phyloP scores from a whole-genome alignment of 2,329 filamentous ascomycete genomes.

The Sarocladium oryzae region DNA sequence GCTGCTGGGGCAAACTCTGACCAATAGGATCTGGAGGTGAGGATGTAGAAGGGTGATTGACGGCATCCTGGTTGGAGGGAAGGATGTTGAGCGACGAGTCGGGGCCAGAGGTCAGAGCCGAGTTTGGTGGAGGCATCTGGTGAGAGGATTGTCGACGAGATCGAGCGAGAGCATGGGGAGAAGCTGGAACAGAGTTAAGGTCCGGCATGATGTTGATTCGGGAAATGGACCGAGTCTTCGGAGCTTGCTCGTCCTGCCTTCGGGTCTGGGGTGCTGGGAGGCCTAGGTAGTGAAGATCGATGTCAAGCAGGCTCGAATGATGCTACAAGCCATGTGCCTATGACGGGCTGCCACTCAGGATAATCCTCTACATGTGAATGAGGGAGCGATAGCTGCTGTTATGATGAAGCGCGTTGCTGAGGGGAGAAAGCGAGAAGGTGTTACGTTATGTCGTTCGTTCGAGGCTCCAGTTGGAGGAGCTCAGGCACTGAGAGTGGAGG shows the following conservation, averaged over 20 bases:
- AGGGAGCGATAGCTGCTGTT: neutral
- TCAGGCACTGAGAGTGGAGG: neutral
- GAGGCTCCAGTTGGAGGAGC: neutral
- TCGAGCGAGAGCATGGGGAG: constrained; percentile 36
- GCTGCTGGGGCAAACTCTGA: constrained; percentile 19
- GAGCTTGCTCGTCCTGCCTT: neutral
- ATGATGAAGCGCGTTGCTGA: neutral
- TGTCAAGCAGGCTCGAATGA: too few relatives aligned
- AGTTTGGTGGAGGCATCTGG: constrained; percentile 28
- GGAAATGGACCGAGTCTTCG: neutral
- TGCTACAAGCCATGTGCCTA: too few relatives aligned
- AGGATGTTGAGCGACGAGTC: constrained; percentile 47
- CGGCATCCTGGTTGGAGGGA: constrained; percentile 47
- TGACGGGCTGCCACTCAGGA: too few relatives aligned
- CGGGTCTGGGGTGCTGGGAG: too few relatives aligned
- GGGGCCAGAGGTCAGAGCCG: constrained; percentile 23
- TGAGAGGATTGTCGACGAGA: constrained; percentile 38
- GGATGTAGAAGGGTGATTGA: constrained; percentile 30
- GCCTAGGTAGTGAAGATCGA: too few relatives aligned
- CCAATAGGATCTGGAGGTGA: constrained; percentile 23
- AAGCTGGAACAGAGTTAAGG: constrained; percentile 49
- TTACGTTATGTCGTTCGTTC: too few relatives aligned
- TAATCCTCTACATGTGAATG: too few relatives aligned
- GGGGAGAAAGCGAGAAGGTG: too few relatives aligned
- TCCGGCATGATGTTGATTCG: constrained; percentile 39